phyloP scores from a whole-genome alignment of 169 alveolate species.

The Cryptosporidium meleagridis region DNA sequence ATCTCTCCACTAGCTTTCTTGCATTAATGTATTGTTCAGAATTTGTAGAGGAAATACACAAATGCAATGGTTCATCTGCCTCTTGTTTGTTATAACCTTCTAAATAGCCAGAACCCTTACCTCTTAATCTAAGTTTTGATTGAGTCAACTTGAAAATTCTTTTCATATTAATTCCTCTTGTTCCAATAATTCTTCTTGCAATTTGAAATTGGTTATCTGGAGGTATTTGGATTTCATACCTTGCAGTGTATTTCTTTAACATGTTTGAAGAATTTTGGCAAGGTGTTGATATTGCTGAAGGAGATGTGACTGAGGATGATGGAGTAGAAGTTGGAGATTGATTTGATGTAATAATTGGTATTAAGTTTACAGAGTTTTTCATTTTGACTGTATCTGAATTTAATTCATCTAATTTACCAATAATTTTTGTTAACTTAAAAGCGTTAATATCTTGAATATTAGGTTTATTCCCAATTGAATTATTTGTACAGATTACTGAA shows the following conservation, averaged over 20 bases:
- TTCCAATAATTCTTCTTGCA: constrained; percentile 92
- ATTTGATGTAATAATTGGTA: background rate
- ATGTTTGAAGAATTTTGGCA: background rate
- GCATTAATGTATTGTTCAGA: constrained; percentile 89
- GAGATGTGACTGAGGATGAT: background rate
- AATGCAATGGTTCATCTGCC: constrained; percentile 92
- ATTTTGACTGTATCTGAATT: background rate
- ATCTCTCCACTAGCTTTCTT: constrained; percentile 86
- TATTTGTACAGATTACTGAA: background rate
- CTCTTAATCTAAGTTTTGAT: constrained; percentile 92
- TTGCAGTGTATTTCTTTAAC: constrained; percentile 90
- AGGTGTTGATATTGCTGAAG: background rate
- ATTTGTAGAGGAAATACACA: constrained; percentile 92
- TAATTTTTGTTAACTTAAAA: background rate
- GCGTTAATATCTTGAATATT: constrained; percentile 8
- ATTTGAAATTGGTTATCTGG: constrained; percentile 92
- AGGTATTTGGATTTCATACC: constrained; percentile 91
- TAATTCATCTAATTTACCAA: constrained; percentile 4
- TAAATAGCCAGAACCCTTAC: constrained; percentile 94
- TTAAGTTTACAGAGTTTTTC: background rate
- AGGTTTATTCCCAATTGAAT: constrained; percentile 1
- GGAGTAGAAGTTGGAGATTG: constrained; percentile 25
- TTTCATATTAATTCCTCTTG: constrained; percentile 93
- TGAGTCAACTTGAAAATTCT: constrained; percentile 87
- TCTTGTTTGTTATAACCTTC: constrained; percentile 93